Evolutionary conservation across 1,284 basidiomycete genomes (phyloP).

Genomic region (Heterobasidion occidentale): DNA sequence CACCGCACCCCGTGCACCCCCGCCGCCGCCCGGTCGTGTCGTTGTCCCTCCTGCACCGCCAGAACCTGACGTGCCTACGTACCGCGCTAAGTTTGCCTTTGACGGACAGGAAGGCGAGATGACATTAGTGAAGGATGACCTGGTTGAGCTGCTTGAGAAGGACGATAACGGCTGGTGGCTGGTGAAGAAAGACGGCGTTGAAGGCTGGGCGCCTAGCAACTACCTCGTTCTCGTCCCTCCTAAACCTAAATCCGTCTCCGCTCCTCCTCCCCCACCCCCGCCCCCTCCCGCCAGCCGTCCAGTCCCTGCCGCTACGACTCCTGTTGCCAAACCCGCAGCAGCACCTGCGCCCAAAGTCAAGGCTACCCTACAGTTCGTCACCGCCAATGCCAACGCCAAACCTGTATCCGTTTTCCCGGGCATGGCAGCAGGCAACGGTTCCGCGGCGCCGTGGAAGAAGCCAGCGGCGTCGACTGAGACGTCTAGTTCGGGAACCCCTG

Average conservation of each 20-base stretch:
- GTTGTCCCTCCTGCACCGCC: constrained; percentile 43
- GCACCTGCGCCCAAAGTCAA: constrained; percentile 24
- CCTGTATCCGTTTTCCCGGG: constrained; percentile 72
- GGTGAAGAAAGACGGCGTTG: constrained; percentile 75
- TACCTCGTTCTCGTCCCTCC: constrained; percentile 79
- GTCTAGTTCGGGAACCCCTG: constrained; percentile 33
- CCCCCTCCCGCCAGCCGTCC: constrained; percentile 21
- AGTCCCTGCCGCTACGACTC: constrained; percentile 16
- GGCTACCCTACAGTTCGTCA: constrained; percentile 32
- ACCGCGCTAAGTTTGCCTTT: constrained; percentile 86
- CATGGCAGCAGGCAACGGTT: constrained; percentile 56
- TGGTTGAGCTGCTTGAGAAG: constrained; percentile 90
- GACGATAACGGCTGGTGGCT: constrained; percentile 98
- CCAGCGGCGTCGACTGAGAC: constrained; percentile 24
- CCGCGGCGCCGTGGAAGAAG: constrained; percentile 70
- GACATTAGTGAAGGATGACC: constrained; percentile 82
- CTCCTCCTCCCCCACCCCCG: constrained; percentile 57
- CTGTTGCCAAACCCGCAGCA: constrained; percentile 27
- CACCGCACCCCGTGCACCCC: constrained; percentile 24
- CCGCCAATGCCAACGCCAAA: constrained; percentile 52
- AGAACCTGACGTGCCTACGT: constrained; percentile 67
- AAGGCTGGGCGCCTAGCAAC: constrained; percentile 96
- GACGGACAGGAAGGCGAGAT: constrained; percentile 90
- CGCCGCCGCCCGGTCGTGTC: constrained; percentile 49
- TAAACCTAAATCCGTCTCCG: constrained; percentile 46